These are phyloP conservation scores for Citropsis articulata DNA, from an alignment of 345 rosid genomes.

Conservation along the genomic window DNA sequence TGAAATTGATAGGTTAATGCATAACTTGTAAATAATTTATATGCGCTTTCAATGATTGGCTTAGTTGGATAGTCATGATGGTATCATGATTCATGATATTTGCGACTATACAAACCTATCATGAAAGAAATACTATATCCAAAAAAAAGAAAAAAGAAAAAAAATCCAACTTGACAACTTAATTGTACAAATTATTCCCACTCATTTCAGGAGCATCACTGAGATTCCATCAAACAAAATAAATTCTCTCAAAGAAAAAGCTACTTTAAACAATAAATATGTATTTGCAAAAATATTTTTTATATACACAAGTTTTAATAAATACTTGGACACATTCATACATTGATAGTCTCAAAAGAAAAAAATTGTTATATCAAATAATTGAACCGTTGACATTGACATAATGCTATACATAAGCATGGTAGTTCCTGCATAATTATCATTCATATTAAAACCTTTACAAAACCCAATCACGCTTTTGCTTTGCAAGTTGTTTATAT, in stretches of 20 bases:
- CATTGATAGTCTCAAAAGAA: neutral
- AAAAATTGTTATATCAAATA: neutral
- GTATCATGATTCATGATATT: neutral
- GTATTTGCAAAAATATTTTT: neutral
- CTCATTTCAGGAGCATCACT: neutral
- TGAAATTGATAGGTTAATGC: neutral
- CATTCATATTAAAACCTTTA: neutral
- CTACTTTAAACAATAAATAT: neutral
- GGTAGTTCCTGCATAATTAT: conserved; percentile 1
- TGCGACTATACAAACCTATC: neutral
- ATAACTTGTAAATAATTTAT: neutral
- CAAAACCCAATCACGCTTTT: neutral
- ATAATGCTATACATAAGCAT: neutral
- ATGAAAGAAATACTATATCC: neutral
- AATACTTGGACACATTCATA: neutral
- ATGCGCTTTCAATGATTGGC: neutral
- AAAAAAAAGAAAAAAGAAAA: neutral
- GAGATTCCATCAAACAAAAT: neutral
- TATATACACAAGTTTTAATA: too few species aligned
- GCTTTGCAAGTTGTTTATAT: neutral
- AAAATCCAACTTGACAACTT: neutral
- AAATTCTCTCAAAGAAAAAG: neutral
- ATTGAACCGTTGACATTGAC: conserved; percentile 1
- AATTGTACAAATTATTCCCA: neutral
- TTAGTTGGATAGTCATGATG: neutral